A percentile compares a stretch with the other conserved stretches of the same genome.
phyloP scores from a whole-genome alignment of 805 yeast species.

The Metschnikowia bowlesiae region DNA sequence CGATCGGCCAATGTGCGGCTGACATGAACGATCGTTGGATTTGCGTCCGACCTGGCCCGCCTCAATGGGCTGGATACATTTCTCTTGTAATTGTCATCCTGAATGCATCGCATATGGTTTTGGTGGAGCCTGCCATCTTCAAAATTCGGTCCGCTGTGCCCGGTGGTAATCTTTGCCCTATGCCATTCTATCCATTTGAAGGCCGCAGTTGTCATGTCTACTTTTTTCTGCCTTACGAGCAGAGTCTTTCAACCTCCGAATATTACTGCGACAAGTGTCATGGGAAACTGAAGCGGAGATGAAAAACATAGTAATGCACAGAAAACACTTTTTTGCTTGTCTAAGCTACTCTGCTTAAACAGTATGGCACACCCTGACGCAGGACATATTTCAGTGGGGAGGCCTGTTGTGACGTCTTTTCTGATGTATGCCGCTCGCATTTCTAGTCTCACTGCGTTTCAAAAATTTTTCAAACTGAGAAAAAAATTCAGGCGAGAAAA shows the following conservation, averaged over 20 bases:
- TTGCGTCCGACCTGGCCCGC: no score
- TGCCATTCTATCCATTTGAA: neutral
- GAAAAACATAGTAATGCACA: neutral
- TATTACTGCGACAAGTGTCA: neutral
- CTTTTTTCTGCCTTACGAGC: no score
- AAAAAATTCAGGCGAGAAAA: constrained; percentile 5
- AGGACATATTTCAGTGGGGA: neutral
- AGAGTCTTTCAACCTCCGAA: neutral
- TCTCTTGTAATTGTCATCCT: neutral
- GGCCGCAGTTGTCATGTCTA: neutral
- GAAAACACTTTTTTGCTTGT: neutral
- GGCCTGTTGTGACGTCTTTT: constrained; percentile 4
- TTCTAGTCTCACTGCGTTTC: constrained; percentile 2
- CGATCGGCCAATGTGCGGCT: constrained; percentile 1
- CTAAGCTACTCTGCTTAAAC: neutral
- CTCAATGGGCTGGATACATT: neutral
- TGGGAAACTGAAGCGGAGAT: neutral
- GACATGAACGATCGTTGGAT: neutral
- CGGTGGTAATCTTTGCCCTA: neutral
- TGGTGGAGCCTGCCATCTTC: neutral
- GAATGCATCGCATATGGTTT: neutral
- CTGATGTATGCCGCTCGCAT: constrained; percentile 1
- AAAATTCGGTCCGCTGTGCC: neutral
- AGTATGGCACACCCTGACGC: neutral
- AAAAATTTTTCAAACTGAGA: constrained; percentile 5